phyloP scores from a whole-genome alignment of 1,284 basidiomycete species.

The Pyrrhoderma noxium region DNA sequence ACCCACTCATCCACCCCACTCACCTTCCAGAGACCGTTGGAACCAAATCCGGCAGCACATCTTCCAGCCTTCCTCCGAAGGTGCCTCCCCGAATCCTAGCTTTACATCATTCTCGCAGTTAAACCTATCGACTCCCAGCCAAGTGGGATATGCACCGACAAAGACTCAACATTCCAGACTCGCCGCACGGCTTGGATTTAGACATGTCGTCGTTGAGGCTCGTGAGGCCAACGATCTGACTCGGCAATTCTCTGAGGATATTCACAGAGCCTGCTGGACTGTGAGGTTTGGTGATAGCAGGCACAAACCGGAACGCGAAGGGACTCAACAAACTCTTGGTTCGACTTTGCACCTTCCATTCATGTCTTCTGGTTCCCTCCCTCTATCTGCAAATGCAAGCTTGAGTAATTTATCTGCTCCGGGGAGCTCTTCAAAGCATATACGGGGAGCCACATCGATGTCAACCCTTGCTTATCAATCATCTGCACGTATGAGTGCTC shows the following conservation, averaged over 20 bases:
- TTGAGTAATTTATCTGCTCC: constrained; percentile 21
- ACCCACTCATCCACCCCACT: constrained; percentile 26
- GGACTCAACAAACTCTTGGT: constrained; percentile 23
- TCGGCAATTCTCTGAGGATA: constrained; percentile 41
- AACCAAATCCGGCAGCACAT: constrained; percentile 47
- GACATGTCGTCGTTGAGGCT: constrained; percentile 54
- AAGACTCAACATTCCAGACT: constrained; percentile 51
- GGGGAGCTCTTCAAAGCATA: constrained; percentile 26
- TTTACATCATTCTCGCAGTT: constrained; percentile 21
- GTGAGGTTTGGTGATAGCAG: constrained; percentile 34
- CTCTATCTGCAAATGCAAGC: constrained; percentile 23
- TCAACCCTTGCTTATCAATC: constrained; percentile 26
- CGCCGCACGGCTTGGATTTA: constrained; percentile 44
- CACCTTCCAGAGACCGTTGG: constrained; percentile 43
- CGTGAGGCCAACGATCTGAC: constrained; percentile 38
- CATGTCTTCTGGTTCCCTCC: constrained; percentile 37
- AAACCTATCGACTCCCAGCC: constrained; percentile 24
- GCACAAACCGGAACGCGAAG: constrained; percentile 30
- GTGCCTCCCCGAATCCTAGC: constrained; percentile 23
- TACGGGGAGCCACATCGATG: constrained; percentile 34
- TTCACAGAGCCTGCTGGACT: constrained; percentile 44
- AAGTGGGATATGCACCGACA: constrained; percentile 20
- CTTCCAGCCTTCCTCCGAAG: constrained; percentile 29
- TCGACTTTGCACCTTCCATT: constrained; percentile 44
- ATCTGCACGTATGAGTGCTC: constrained; percentile 24